Evolutionary conservation across 192 early-diverging fungal genomes (phyloP), one percentile per base, ranked within the genome.

Genomic region (Podila epicladia): DNA sequence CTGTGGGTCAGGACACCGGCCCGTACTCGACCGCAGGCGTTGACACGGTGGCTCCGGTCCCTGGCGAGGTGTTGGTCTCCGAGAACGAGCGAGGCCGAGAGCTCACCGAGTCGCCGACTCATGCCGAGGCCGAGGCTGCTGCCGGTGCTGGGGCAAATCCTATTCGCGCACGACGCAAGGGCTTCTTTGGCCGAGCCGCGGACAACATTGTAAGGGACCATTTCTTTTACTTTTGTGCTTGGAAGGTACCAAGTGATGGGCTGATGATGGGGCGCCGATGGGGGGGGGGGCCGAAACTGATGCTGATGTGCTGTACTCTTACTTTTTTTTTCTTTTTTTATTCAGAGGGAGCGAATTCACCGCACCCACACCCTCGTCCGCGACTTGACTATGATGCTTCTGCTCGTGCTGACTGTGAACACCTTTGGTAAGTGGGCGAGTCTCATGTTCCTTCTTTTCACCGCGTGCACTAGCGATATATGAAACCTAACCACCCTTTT

Each of bases 311-410:
- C 15, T 24, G 29, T 68, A 7, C 6, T 33, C 33, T 26, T 69
- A 19, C 11, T 22, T 11, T 12, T 24, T 28, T 26, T 22, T 57
- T 11, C 4, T 15, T 28, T 13, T 20, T 17, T 9, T 15, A 4
- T 64, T 33, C 5, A 79, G 76, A 67, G 61, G 15, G 69, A 68
- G 17, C 51, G 76, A 20, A 24, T 72, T 20, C 41, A 64, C 11
- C 58, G 37, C 4, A 68, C 76, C 20, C 55, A 72, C 20, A 53
- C 50, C 12, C 49, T 79, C 20, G 45, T 72, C 19, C 76, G 76
- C 6, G 76, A 79, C 53, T 58, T 79, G 76, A 72, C 76, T 5
- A 32, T 79, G 60, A 79, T 79, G 76, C 65, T 79, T 9, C 53
- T 79, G 20, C 29, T 79, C 6, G 76, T 70, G 24, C 38, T 79